These are phyloP conservation scores for Cyclotella cryptica DNA, from an alignment of 108 stramenopile genomes.

Conservation along the genomic window DNA sequence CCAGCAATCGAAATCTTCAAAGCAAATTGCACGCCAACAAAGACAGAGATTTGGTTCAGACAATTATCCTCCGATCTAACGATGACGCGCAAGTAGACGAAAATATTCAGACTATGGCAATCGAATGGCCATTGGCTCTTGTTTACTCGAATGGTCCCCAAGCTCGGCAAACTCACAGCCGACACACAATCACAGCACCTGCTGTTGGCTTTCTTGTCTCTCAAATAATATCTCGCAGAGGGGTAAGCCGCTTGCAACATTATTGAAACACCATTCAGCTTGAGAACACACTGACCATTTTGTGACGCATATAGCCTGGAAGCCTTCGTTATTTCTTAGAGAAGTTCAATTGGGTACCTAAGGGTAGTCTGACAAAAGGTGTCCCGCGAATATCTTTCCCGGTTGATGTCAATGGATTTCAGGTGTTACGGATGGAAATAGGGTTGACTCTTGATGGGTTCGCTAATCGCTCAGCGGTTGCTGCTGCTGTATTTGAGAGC, in stretches of 20 bases:
- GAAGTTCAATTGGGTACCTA: constrained; percentile 70
- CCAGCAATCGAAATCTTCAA: constrained; percentile 6
- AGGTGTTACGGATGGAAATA: constrained; percentile 73
- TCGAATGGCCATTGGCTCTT: constrained; percentile 71
- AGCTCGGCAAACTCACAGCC: constrained; percentile 24
- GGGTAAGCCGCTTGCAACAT: constrained; percentile 4
- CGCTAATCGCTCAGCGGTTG: constrained; percentile 71
- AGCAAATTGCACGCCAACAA: constrained; percentile 23
- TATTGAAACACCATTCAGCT: not conserved
- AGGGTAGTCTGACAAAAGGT: constrained; percentile 47
- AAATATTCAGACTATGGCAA: constrained; percentile 61
- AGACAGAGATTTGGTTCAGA: constrained; percentile 26
- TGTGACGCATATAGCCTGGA: constrained; percentile 40
- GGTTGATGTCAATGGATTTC: constrained; percentile 78
- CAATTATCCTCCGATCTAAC: constrained; percentile 61
- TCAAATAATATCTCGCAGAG: constrained; percentile 74
- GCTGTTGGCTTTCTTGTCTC: constrained; percentile 74
- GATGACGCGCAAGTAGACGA: constrained; percentile 52
- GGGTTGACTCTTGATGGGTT: constrained; percentile 72
- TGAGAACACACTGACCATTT: not conserved
- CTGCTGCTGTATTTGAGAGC: constrained; percentile 72
- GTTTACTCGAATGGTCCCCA: constrained; percentile 43
- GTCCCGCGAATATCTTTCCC: constrained; percentile 77
- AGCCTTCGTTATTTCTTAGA: constrained; percentile 68
- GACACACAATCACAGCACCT: constrained; percentile 56